Base-by-base conservation (phyloP, 2,329 filamentous ascomycete species). In the Fusarium staphyleae region DNA sequence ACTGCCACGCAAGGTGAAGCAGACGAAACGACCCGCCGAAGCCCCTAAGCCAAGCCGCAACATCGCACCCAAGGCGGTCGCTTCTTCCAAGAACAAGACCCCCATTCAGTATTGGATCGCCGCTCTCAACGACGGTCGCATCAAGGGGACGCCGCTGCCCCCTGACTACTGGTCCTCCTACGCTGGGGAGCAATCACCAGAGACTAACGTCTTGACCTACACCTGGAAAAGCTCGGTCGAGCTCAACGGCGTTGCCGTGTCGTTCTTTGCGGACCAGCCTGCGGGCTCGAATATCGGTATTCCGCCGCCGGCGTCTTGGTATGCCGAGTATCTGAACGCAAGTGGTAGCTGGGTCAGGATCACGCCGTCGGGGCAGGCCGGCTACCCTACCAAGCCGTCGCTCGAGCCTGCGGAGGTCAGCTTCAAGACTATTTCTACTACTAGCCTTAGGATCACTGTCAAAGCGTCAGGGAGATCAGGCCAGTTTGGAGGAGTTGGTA, bases 111-210 rank as follows among this genome's bases (percentile, higher is more conserved):
- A 75, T 60, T 75, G 72, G 72, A 66, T 72, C 9, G 65, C 65
- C 12, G 61, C 72, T 11, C 53, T 74, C 40, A 72, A 74, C 51
- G 71, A 74, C 44, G 69, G 55, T 14, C 55, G 59, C 35, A 63
- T 74, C 19, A 65, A 66, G 32, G 40, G 52, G 37, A 69, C 62
- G 15, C 72, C 72, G 4, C 63, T 74, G 7, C 72, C 72, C 29
- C 72, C 72, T 3, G 72, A 74, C 52, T 74, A 74, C 59, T 75
- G 72, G 72, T 62, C 55, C 44, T 73, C 71, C 7, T 75, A 71
- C 53, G 63, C 55, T 13, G 70, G 61, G 5, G 63, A 69, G n/a
- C 45, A 40, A 32, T 72, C 71, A 5, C 72, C 71, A 1, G 47
- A 59, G 48, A 58, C 37, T n/a, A 71, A 57, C 53, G 66, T 62